A percentile compares a stretch with the other conserved stretches of the same genome.
phyloP scores from a whole-genome alignment of 768 basidiomycete genomes.

The Candolleomyces eurysporus region DNA sequence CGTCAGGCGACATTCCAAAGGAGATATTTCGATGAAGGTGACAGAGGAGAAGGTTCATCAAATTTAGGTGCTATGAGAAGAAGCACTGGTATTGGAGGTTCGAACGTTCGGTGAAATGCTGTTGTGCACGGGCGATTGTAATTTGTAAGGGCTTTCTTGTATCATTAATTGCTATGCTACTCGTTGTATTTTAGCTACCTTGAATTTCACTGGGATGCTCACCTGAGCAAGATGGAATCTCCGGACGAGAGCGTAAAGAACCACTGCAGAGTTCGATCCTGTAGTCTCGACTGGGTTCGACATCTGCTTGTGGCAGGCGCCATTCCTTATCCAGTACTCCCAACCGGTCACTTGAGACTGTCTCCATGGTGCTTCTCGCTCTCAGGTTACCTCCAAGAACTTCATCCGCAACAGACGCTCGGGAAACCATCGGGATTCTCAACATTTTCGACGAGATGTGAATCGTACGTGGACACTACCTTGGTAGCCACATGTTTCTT shows the following conservation, averaged over 20 bases:
- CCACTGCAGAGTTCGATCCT: background rate
- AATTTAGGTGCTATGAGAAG: conserved; percentile 68
- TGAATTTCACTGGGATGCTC: background rate
- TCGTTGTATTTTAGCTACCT: background rate
- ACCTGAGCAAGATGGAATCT: background rate
- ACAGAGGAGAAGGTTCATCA: conserved; percentile 69
- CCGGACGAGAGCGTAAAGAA: background rate
- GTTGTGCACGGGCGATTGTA: background rate
- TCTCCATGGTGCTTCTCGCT: background rate
- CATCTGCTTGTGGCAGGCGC: background rate
- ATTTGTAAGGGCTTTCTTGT: background rate
- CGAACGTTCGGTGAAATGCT: conserved; percentile 56
- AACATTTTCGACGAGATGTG: background rate
- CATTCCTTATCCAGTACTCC: background rate
- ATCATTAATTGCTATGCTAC: background rate
- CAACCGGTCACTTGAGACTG: background rate
- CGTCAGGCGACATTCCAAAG: conserved; percentile 11
- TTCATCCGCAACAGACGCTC: background rate
- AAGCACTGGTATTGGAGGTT: conserved; percentile 80
- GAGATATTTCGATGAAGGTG: conserved; percentile 34
- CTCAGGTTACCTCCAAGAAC: background rate
- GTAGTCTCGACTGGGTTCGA: background rate
- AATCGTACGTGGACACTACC: background rate
- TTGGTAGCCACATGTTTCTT: background rate
- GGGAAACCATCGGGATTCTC: background rate